phyloP scores from a whole-genome alignment of 768 basidiomycete genomes.

The Phanerochaete sordida region DNA sequence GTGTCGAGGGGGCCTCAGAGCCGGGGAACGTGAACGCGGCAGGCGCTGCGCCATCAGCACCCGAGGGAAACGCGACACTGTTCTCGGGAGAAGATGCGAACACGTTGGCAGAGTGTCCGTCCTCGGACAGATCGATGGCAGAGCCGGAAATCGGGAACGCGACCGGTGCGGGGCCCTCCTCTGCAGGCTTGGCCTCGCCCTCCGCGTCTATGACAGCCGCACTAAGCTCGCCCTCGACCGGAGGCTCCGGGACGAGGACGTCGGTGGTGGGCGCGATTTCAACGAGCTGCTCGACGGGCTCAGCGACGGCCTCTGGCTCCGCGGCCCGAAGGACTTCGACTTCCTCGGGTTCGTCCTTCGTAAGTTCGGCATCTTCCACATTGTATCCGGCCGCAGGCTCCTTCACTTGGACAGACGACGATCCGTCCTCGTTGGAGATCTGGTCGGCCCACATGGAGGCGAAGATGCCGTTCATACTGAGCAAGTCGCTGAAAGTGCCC shows the following conservation, averaged over 20 bases:
- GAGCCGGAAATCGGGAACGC: conserved; percentile 26
- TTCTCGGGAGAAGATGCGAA: conserved; percentile 23
- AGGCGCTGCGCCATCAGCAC: conserved; percentile 13
- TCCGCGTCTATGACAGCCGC: conserved; percentile 14
- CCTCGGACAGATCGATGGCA: conserved; percentile 10
- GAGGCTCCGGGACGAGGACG: conserved; percentile 13
- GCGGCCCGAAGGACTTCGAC: conserved; percentile 6
- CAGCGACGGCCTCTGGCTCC: conserved; percentile 9
- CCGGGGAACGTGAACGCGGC: conserved; percentile 29
- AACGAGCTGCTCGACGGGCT: conserved; percentile 9
- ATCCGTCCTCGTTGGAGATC: conserved; percentile 59
- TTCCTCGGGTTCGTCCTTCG: conserved; percentile 11
- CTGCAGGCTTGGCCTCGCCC: conserved; percentile 6
- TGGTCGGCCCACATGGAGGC: conserved; percentile 90
- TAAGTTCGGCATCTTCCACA: conserved; percentile 21
- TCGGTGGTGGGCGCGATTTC: conserved; percentile 11
- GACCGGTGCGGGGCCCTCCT: conserved; percentile 19
- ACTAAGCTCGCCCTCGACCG: conserved; percentile 11
- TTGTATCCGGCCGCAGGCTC: conserved; percentile 43
- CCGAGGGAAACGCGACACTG: conserved; percentile 32
- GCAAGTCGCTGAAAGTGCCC: conserved; percentile 75
- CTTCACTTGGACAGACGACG: conserved; percentile 28
- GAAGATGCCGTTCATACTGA: conserved; percentile 69
- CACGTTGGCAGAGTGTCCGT: not conserved
- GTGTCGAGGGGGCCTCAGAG: conserved; percentile 7